Percentiles rank a stretch among this genome's conserved stretches.
Conservation (phyloP, 129 eudicot genomes). For the Escallonia rubra region DNA sequence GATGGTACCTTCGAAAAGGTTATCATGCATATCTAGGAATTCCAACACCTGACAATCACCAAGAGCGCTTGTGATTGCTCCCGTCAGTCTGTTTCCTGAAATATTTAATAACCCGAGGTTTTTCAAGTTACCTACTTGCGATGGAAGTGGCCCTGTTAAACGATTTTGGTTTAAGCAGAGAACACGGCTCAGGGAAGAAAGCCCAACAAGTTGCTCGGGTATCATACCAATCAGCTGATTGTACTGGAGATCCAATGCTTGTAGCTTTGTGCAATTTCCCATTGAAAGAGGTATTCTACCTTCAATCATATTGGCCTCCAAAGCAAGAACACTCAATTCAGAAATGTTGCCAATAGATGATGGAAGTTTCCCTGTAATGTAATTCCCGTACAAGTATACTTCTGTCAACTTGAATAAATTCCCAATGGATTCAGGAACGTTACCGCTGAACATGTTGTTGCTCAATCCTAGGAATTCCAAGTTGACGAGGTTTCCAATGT, state of each 20-base stretch:
- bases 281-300: slow-evolving; percentile 5
- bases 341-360: slow-evolving; percentile 10
- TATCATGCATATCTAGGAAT: not conserved
- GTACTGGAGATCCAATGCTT: slow-evolving; percentile 2
- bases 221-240: slow-evolving; percentile 8
- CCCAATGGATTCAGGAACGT: slow-evolving; percentile 10
- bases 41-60: slow-evolving; percentile 8
- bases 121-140: not conserved
- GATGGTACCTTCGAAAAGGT: not conserved
- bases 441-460: slow-evolving; percentile 19
- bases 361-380: slow-evolving; percentile 4
- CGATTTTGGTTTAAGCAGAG: slow-evolving; percentile 5
- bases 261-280: not conserved
- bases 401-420: not conserved
- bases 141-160: slow-evolving; percentile 4
- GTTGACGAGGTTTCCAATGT: slow-evolving; percentile 18
- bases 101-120: slow-evolving; percentile 3
- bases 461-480: slow-evolving; percentile 12
- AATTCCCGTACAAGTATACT: not conserved
- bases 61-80: not conserved
- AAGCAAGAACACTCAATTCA: not conserved
- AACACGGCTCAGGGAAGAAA: not conserved
- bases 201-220: not conserved
- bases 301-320: not conserved
- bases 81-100: slow-evolving; percentile 8